Base-by-base conservation (phyloP, 2,329 filamentous ascomycete species). In the Botryotinia globosa region DNA sequence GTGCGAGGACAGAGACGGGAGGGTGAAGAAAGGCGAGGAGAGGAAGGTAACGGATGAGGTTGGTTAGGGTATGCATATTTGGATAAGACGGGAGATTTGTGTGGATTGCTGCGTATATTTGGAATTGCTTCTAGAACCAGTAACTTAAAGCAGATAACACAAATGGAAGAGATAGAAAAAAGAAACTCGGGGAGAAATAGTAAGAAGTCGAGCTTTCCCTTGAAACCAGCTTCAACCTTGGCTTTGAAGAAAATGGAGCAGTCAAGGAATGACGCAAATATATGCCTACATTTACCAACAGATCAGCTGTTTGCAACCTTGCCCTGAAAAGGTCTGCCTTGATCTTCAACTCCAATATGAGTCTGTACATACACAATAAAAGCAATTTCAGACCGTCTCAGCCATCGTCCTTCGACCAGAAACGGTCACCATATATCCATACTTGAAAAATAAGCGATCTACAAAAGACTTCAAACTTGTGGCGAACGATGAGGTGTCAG, bases 141-240 rank as follows among this genome's bases (percentile, higher is more conserved):
- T 32, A 29, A 29, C 6, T 32, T 18, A 18, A 56, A 29, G 14
- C 7, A 56, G 7, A 18, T 18, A 29, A 18, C n/a, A 56, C n/a
- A 8, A 32, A 32, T 29, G 14, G 20, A 18, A 16, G 10, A 12
- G 9, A 29, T 4, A 20, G n/a, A 44, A 9, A n/a, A 39, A 32
- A 32, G 9, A 4, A 22, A 22, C 0, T 18, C 7, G n/a, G 18
- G 9, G 2, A 10, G 18, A 32, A 5, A 12, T 5, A 12, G 9
- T 39, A 22, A 29, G 25, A 22, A 63, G 25, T 29, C 8, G 18
- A 29, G 8, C 12, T 10, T 44, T 18, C 1, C 37, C 8, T 3
- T 18, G 14, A 39, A 14, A 20, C 5, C 20, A 16, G 18, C 61
- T 44, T 63, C 39, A 18, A 44, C n/a, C 10, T 44, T 63, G 32